A percentile compares a stretch with the other conserved stretches of the same genome.
Evolutionary conservation across 148 eudicot genomes (phyloP).

Genomic region (Pouteria glomerata): DNA sequence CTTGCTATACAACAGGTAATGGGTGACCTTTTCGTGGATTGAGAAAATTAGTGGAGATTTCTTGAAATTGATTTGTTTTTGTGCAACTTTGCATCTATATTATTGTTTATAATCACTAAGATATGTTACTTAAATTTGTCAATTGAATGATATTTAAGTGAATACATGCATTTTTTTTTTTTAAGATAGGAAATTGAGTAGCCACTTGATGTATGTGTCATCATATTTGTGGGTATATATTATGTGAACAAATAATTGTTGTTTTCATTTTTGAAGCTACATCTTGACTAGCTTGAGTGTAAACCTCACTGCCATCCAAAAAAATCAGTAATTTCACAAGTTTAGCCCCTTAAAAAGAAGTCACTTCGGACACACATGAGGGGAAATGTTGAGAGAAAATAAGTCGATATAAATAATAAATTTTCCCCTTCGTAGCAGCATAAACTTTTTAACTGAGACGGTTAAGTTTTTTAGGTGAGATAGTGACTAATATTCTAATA

Average conservation of each 20-base stretch:
- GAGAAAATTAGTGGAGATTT: not conserved
- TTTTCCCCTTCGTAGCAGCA: too few relatives aligned
- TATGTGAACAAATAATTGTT: not conserved
- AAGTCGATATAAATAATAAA: too few relatives aligned
- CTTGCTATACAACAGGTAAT: conserved; percentile 60
- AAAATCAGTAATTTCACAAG: too few relatives aligned
- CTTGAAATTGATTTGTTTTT: not conserved
- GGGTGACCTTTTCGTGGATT: not conserved
- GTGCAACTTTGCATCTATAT: not conserved
- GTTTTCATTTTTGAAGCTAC: not conserved
- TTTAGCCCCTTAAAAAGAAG: too few relatives aligned
- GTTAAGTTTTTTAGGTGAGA: too few relatives aligned
- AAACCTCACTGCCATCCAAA: too few relatives aligned
- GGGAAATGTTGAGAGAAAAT: too few relatives aligned
- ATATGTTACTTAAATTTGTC: not conserved
- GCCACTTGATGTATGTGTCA: not conserved
- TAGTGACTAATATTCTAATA: too few relatives aligned
- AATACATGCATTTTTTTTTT: not conserved
- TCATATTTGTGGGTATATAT: not conserved
- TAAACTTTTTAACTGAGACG: too few relatives aligned
- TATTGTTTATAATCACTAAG: not conserved
- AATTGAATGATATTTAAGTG: not conserved
- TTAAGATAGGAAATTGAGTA: not conserved
- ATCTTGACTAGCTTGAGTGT: not conserved
- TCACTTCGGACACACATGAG: too few relatives aligned